Conservation (phyloP, 768 basidiomycete species). For the Podaxis sp. region DNA sequence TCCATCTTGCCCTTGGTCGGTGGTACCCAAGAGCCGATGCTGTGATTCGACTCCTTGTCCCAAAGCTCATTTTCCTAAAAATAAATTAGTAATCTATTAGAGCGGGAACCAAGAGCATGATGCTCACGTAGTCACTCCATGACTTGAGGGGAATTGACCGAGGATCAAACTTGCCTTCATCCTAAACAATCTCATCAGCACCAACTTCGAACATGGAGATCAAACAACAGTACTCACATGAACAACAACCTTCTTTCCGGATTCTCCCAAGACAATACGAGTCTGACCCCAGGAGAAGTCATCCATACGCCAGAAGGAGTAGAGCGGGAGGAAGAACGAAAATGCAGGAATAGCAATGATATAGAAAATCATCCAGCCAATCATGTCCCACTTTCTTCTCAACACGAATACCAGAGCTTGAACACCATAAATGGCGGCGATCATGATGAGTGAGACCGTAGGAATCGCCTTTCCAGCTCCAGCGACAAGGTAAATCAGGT, state of each 20-base stretch:
- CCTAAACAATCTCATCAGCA: constrained; percentile 39
- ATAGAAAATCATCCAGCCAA: constrained; percentile 97
- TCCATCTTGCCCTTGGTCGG: constrained; percentile 71
- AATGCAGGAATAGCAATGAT: constrained; percentile 91
- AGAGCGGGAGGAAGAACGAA: constrained; percentile 89
- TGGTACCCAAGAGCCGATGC: constrained; percentile 90
- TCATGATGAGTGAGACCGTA: constrained; percentile 82
- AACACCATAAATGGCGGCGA: constrained; percentile 91
- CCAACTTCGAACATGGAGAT: neutral
- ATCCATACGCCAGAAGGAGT: constrained; percentile 98
- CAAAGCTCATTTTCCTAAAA: constrained; percentile 88
- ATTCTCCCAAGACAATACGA: constrained; percentile 88
- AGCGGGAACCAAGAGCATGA: neutral
- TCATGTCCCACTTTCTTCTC: constrained; percentile 97
- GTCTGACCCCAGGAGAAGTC: constrained; percentile 97
- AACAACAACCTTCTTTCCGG: constrained; percentile 92
- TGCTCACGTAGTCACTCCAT: constrained; percentile 89
- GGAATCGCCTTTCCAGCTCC: constrained; percentile 68
- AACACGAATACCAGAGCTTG: constrained; percentile 91
- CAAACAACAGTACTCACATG: constrained; percentile 55
- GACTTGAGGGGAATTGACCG: constrained; percentile 90
- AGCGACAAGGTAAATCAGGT: constrained; percentile 79
- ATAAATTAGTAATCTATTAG: constrained; percentile 1
- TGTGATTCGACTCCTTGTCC: constrained; percentile 97
- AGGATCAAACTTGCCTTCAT: constrained; percentile 97